A percentile compares a stretch with the other conserved stretches of the same genome.
These are phyloP conservation scores for Zea luxurians DNA, from an alignment of 176 grass and related monocot species.

Conservation along the genomic window DNA sequence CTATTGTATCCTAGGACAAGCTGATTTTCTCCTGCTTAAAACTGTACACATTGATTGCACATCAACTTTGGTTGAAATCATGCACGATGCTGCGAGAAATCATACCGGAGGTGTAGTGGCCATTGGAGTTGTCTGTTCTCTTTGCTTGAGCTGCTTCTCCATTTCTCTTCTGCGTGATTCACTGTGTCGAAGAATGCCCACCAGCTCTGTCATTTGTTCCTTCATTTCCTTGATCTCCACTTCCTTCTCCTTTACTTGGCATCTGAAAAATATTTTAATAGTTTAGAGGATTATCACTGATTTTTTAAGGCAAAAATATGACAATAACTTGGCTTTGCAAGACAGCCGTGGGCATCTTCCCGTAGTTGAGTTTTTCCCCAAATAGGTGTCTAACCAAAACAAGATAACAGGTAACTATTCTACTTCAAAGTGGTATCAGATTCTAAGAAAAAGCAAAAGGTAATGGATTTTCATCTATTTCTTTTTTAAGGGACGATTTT, in stretches of 20 bases:
- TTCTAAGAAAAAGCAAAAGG: slow-evolving; percentile 6
- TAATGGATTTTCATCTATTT: slow-evolving; percentile 9
- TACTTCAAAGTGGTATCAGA: not conserved
- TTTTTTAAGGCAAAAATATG: slow-evolving; percentile 21
- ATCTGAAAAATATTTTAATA: slow-evolving; percentile 53
- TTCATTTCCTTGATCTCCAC: slow-evolving; percentile 88
- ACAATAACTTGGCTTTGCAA: not conserved
- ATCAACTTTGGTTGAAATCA: not conserved
- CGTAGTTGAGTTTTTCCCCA: not conserved
- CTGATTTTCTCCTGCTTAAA: not conserved
- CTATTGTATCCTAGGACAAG: not conserved
- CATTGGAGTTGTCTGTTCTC: slow-evolving; percentile 60
- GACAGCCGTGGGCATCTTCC: not conserved
- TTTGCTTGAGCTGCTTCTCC: slow-evolving; percentile 80
- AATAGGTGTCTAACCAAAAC: not conserved
- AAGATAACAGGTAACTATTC: not conserved
- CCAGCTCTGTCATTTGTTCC: slow-evolving; percentile 89
- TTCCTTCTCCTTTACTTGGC: slow-evolving; percentile 76
- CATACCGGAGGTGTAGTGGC: slow-evolving; percentile 61
- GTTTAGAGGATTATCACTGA: slow-evolving; percentile 1
- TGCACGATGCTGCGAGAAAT: slow-evolving; percentile 34
- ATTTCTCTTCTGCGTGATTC: slow-evolving; percentile 81
- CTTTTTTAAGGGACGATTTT: not conserved
- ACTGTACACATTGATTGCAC: not conserved
- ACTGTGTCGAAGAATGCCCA: slow-evolving; percentile 77